These are phyloP conservation scores for Phanerochaete carnosa DNA, from an alignment of 768 basidiomycete genomes.

Conservation along the genomic window DNA sequence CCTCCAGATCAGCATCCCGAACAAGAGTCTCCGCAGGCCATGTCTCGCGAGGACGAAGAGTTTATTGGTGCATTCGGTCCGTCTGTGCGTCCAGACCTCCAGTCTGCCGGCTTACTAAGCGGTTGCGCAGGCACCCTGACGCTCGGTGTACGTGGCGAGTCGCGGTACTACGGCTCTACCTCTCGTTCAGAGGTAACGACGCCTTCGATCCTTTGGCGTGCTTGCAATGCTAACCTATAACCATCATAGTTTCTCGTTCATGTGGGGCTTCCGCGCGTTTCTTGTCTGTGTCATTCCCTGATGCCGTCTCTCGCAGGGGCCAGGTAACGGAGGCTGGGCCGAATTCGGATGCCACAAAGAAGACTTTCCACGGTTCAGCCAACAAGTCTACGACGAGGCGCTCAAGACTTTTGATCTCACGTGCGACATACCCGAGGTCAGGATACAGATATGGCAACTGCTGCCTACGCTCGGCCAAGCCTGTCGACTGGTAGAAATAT, in stretches of 20 bases:
- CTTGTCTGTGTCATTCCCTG: not conserved
- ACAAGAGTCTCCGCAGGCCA: not conserved
- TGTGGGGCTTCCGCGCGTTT: slow-evolving; percentile 27
- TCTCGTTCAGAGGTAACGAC: slow-evolving; percentile 64
- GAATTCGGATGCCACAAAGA: not conserved
- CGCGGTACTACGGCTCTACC: slow-evolving; percentile 59
- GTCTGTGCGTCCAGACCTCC: not conserved
- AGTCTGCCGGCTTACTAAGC: not conserved
- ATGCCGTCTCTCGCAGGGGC: slow-evolving; percentile 19
- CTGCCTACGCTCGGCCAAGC: slow-evolving; percentile 62
- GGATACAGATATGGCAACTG: slow-evolving; percentile 40
- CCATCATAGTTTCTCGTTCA: slow-evolving; percentile 52
- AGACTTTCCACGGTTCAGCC: slow-evolving; percentile 36
- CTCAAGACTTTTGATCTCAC: slow-evolving; percentile 26
- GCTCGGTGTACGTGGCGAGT: slow-evolving; percentile 51
- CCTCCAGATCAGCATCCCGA: not conserved
- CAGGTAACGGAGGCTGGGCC: slow-evolving; percentile 4
- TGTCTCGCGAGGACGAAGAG: slow-evolving; percentile 37
- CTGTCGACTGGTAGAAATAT: slow-evolving; percentile 56
- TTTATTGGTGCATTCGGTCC: slow-evolving; percentile 50
- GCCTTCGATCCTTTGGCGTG: not conserved
- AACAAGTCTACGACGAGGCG: slow-evolving; percentile 37
- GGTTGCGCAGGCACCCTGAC: slow-evolving; percentile 48
- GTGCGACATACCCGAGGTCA: slow-evolving; percentile 28
- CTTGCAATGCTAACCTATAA: not conserved